phyloP scores from a whole-genome alignment of 371 early-diverging fungal genomes.

The Mucor velutinosus region DNA sequence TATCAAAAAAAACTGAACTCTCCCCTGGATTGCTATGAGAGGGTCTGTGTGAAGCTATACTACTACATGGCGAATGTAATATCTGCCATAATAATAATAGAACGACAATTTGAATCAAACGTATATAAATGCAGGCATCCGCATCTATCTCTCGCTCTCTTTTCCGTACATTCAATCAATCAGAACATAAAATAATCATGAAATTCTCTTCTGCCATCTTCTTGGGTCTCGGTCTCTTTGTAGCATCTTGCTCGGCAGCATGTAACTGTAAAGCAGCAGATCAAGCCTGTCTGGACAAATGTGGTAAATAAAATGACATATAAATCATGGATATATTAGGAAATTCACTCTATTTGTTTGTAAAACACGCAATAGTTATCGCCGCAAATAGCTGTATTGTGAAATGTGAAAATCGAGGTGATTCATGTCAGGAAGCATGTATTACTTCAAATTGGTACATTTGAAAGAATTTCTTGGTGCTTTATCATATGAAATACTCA shows the following conservation, averaged over 20 bases:
- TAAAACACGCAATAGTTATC: slow-evolving; percentile 11
- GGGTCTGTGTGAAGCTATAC: background rate
- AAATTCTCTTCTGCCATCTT: slow-evolving; percentile 14
- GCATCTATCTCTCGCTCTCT: background rate
- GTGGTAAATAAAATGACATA: slow-evolving; percentile 27
- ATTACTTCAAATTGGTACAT: slow-evolving; percentile 20
- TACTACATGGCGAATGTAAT: background rate
- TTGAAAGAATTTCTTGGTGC: background rate
- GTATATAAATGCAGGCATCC: background rate
- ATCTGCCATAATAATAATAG: background rate
- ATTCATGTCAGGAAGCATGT: slow-evolving; percentile 20
- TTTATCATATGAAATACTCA: background rate
- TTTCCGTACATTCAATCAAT: background rate
- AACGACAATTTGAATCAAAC: background rate
- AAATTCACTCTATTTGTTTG: background rate
- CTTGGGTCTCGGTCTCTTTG: slow-evolving; percentile 15
- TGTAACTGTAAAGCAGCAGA: slow-evolving; percentile 27
- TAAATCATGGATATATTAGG: background rate
- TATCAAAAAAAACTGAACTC: background rate
- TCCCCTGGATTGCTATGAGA: background rate
- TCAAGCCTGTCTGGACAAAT: slow-evolving; percentile 22
- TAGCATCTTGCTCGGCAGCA: slow-evolving; percentile 21
- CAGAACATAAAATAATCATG: slow-evolving; percentile 10
- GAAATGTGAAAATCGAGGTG: slow-evolving; percentile 18
- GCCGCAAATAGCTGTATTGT: slow-evolving; percentile 24